Conservation (phyloP, 2,329 filamentous ascomycete species). For the Aspergillus tanneri region DNA sequence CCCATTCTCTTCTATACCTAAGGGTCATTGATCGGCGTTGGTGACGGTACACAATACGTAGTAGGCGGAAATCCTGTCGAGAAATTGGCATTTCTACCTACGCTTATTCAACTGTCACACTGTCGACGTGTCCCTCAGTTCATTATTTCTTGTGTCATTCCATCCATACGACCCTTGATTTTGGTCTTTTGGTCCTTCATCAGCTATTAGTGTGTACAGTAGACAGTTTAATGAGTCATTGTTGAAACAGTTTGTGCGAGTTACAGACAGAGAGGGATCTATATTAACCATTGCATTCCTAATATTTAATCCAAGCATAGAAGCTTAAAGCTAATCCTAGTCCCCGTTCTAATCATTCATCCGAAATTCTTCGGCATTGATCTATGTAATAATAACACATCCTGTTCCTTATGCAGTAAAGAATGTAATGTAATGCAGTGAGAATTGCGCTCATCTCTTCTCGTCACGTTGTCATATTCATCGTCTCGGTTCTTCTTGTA, state of each 20-base stretch:
- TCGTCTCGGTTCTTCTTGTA: background rate
- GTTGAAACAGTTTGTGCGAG: background rate
- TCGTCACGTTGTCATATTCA: background rate
- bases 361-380: too few relatives aligned
- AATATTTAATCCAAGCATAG: too few relatives aligned
- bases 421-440: conserved; percentile 14
- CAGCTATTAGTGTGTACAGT: conserved; percentile 18
- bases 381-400: too few relatives aligned
- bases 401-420: too few relatives aligned
- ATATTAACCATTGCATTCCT: too few relatives aligned
- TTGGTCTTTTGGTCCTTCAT: background rate
- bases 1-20: conserved; percentile 19
- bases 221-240: conserved; percentile 11
- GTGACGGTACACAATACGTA: conserved; percentile 8
- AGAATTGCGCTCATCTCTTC: background rate
- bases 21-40: background rate
- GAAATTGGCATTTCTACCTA: too few relatives aligned
- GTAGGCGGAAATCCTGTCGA: too few relatives aligned
- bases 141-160: background rate
- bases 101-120: too few relatives aligned
- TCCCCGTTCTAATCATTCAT: too few relatives aligned
- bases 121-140: too few relatives aligned
- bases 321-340: too few relatives aligned
- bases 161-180: conserved; percentile 4
- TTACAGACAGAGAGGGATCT: too few relatives aligned